Percentiles rank a stretch among this genome's conserved stretches.
These are phyloP conservation scores for Jackrogersella minutella DNA, from an alignment of 495 filamentous ascomycete genomes.

Conservation along the genomic window DNA sequence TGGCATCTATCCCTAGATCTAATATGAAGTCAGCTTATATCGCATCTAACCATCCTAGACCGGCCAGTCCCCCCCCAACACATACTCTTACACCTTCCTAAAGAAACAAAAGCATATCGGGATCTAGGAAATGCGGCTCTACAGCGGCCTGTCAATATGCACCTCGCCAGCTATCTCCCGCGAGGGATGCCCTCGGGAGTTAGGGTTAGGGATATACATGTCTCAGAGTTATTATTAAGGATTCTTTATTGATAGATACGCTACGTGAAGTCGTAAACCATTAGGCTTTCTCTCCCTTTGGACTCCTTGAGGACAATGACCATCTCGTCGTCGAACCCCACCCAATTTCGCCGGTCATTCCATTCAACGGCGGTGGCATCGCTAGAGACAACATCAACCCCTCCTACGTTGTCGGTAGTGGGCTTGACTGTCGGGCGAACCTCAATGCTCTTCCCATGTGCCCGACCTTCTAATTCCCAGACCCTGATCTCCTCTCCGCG, in stretches of 20 bases:
- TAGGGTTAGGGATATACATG: no score
- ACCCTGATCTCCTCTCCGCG: constrained; percentile 87
- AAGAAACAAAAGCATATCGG: no score
- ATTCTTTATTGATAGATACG: neutral
- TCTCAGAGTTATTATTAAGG: no score
- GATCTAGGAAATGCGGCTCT: no score
- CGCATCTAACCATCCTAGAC: no score
- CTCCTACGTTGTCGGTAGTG: constrained; percentile 17
- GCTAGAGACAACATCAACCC: constrained; percentile 17
- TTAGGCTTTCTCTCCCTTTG: constrained; percentile 72
- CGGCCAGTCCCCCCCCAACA: no score
- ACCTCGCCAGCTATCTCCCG: no score
- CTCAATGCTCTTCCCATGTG: constrained; percentile 55
- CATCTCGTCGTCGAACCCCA: constrained; percentile 93
- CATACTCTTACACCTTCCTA: no score
- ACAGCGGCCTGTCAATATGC: no score
- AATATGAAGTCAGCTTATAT: no score
- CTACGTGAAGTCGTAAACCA: constrained; percentile 92
- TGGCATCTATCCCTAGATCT: no score
- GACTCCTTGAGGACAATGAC: constrained; percentile 85
- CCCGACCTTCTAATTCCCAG: constrained; percentile 89
- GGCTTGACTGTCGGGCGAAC: constrained; percentile 53
- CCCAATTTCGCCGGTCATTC: constrained; percentile 65
- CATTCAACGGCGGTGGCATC: constrained; percentile 31
- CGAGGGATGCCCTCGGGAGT: no score